Conservation (phyloP, 2,329 filamentous ascomycete species). For the Hymenoscyphus fructigenus region DNA sequence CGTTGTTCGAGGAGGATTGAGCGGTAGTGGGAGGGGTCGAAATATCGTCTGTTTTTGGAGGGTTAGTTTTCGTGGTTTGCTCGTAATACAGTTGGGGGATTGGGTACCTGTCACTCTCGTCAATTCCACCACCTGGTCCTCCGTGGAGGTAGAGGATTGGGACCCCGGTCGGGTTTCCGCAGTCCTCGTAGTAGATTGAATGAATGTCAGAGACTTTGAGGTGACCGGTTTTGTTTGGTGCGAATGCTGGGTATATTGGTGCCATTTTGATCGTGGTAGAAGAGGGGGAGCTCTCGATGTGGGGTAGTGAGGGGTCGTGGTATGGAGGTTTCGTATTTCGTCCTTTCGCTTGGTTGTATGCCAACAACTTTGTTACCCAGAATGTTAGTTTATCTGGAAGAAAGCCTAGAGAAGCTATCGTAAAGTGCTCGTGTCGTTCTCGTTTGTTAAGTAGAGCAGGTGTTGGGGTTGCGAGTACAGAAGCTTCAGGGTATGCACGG, state of each 20-base stretch:
- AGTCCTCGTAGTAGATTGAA: slow-evolving; percentile 35
- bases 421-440: not conserved
- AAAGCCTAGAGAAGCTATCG: not conserved
- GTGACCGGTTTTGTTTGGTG: slow-evolving; percentile 29
- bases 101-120: slow-evolving; percentile 39
- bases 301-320: slow-evolving; percentile 4
- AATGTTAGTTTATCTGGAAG: not conserved
- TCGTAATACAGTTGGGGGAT: slow-evolving; percentile 18
- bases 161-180: slow-evolving; percentile 25
- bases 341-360: not conserved
- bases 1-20: slow-evolving; percentile 49
- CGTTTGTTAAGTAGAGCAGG: too few species aligned
- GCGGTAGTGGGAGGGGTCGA: slow-evolving; percentile 45
- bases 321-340: not conserved
- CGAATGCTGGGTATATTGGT: slow-evolving; percentile 30
- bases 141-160: slow-evolving; percentile 45
- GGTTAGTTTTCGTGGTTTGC: not conserved
- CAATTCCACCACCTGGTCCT: slow-evolving; percentile 42
- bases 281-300: not conserved
- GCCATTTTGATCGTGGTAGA: slow-evolving; percentile 24
- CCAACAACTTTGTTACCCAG: not conserved
- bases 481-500: too few species aligned
- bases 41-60: slow-evolving; percentile 42
- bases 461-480: too few species aligned
- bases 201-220: slow-evolving; percentile 33